Evolutionary conservation across 225 moss, liverwort and hornwort species (phyloP).

Genomic region (Neckera pumila): DNA sequence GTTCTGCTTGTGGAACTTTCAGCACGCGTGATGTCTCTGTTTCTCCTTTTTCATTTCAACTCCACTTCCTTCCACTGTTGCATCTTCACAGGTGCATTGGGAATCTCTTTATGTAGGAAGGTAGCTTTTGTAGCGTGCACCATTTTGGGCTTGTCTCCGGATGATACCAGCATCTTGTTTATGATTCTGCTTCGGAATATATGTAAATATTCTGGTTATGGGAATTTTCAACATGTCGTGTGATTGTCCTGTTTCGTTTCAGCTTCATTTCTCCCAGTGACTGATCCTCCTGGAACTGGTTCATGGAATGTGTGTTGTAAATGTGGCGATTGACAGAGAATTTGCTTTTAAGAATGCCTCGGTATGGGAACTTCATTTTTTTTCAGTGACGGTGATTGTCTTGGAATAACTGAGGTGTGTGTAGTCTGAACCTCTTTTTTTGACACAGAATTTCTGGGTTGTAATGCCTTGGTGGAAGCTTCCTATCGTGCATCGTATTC

Average conservation of each 20-base stretch:
- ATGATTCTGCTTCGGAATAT: not conserved
- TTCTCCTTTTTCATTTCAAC: not conserved
- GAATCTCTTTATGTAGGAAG: not conserved
- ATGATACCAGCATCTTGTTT: not conserved
- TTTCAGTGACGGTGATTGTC: not conserved
- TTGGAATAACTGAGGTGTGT: no score
- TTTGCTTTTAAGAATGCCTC: not conserved
- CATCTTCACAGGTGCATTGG: not conserved
- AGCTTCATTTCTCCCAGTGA: not conserved
- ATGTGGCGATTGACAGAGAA: not conserved
- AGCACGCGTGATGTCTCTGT: not conserved
- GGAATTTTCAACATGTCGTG: not conserved
- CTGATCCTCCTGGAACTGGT: not conserved
- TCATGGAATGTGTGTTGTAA: not conserved
- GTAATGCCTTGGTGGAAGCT: not conserved
- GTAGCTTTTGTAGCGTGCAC: not conserved
- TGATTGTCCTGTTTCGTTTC: not conserved
- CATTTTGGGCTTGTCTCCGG: not conserved
- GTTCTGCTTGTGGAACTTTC: not conserved
- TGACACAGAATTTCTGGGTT: not conserved
- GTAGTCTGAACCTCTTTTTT: not conserved
- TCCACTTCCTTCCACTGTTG: not conserved
- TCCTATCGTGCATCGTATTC: not conserved
- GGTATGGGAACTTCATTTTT: not conserved
- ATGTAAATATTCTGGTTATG: not conserved